Conservation (phyloP, 1,139 yeast genomes). For the Magnusiomyces paraingens region DNA sequence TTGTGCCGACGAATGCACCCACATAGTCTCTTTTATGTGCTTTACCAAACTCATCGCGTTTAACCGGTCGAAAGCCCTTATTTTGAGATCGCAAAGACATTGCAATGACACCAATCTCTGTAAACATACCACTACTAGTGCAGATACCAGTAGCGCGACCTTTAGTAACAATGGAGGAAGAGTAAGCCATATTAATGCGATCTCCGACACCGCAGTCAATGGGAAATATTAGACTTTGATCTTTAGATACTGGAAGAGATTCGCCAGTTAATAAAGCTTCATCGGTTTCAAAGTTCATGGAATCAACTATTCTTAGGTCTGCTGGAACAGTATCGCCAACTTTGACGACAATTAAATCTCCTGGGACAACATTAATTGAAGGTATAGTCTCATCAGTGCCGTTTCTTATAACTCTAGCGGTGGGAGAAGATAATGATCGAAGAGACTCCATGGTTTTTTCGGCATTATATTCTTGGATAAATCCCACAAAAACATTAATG, state of each 20-base stretch:
- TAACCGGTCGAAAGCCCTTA: constrained; percentile 33
- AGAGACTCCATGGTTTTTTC: constrained; percentile 79
- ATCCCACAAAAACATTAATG: constrained; percentile 63
- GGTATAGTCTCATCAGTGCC: constrained; percentile 56
- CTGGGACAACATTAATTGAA: constrained; percentile 72
- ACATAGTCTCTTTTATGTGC: constrained; percentile 44
- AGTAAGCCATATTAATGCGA: constrained; percentile 63
- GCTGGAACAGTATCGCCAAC: constrained; percentile 83
- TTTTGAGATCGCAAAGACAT: constrained; percentile 45
- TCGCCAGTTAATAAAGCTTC: constrained; percentile 80
- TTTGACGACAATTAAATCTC: constrained; percentile 58
- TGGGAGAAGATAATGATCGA: constrained; percentile 61
- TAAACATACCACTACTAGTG: constrained; percentile 56
- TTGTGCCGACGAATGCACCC: constrained; percentile 41
- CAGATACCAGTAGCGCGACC: constrained; percentile 73
- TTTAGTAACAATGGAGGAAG: constrained; percentile 66
- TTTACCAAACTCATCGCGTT: constrained; percentile 34
- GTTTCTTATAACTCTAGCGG: constrained; percentile 61
- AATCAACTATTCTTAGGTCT: constrained; percentile 55
- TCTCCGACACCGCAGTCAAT: constrained; percentile 65
- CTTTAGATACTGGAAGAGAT: constrained; percentile 63
- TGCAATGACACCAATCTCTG: constrained; percentile 78
- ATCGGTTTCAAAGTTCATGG: constrained; percentile 69
- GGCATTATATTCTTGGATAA: constrained; percentile 64
- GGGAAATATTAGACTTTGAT: constrained; percentile 39